A percentile compares a stretch with the other conserved stretches of the same genome.
phyloP scores from a whole-genome alignment of 1,284 basidiomycete species.

The Puccinia brachypodii region DNA sequence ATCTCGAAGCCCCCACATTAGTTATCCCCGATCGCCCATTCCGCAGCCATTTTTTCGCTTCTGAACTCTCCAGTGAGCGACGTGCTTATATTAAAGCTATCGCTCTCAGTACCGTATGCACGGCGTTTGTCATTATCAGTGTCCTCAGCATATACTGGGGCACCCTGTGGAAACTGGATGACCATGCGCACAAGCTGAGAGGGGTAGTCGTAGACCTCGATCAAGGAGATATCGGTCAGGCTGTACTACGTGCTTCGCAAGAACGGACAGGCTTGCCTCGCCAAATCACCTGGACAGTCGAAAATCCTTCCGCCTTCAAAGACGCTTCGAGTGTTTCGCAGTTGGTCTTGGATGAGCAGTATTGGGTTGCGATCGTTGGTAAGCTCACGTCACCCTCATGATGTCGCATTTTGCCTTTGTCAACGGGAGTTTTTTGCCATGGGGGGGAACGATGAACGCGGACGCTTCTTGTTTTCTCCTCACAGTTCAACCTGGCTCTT shows the following conservation, averaged over 20 bases:
- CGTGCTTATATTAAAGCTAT: neutral
- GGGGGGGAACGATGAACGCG: neutral
- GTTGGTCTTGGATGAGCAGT: constrained; percentile 18
- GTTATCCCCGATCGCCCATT: neutral
- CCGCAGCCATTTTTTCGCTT: constrained; percentile 5
- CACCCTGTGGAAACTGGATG: constrained; percentile 20
- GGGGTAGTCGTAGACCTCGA: constrained; percentile 36
- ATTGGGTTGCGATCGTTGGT: constrained; percentile 38
- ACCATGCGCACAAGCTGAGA: constrained; percentile 19
- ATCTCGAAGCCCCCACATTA: constrained; percentile 2
- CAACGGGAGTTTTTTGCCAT: neutral
- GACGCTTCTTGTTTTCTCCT: neutral
- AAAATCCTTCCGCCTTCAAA: constrained; percentile 15
- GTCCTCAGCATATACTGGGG: constrained; percentile 42
- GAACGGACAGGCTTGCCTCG: constrained; percentile 3
- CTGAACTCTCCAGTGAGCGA: neutral
- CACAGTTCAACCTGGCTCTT: constrained; percentile 31
- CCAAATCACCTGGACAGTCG: constrained; percentile 26
- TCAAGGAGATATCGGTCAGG: constrained; percentile 29
- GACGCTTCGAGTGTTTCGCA: constrained; percentile 6
- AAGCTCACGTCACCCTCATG: neutral
- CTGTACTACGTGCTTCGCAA: constrained; percentile 15
- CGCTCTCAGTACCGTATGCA: constrained; percentile 1
- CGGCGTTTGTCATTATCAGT: constrained; percentile 14
- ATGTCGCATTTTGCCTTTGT: neutral